Evolutionary conservation across 352 stramenopile genomes (phyloP).

Genomic region (Plasmopara muralis): DNA sequence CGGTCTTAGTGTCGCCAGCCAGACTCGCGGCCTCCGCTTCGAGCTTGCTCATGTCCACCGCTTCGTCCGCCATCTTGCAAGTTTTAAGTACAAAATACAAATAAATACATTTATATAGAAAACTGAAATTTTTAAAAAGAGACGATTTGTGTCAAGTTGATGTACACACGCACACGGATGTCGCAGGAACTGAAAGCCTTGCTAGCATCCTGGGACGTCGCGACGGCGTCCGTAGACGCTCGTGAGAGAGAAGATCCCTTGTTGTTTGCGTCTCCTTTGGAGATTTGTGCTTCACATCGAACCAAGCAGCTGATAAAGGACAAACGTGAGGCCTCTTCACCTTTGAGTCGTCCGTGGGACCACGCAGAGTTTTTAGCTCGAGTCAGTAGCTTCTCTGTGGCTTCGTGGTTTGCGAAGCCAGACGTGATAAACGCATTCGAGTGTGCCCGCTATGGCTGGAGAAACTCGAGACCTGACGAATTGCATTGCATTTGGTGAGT

Average conservation of each 20-base stretch:
- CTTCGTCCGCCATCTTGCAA: constrained; percentile 33
- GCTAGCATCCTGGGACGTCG: constrained; percentile 26
- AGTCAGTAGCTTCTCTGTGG: constrained; percentile 47
- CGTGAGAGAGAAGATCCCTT: constrained; percentile 16
- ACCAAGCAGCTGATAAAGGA: constrained; percentile 4
- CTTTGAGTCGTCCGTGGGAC: constrained; percentile 40
- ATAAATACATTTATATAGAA: neutral
- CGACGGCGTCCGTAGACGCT: constrained; percentile 28
- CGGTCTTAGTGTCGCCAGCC: constrained; percentile 10
- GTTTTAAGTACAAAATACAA: constrained; percentile 14
- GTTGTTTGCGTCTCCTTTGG: constrained; percentile 10
- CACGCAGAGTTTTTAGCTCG: constrained; percentile 41
- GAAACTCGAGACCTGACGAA: constrained; percentile 37
- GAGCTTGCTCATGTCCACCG: constrained; percentile 45
- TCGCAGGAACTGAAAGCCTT: constrained; percentile 18
- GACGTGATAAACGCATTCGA: constrained; percentile 33
- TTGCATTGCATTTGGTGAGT: constrained; percentile 37
- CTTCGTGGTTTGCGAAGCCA: constrained; percentile 61
- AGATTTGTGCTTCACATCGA: neutral
- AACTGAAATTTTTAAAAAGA: neutral
- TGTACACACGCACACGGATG: neutral
- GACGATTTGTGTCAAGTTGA: neutral
- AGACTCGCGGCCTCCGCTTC: constrained; percentile 43
- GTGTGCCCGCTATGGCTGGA: constrained; percentile 50
- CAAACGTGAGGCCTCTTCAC: neutral